Evolutionary conservation across 768 basidiomycete genomes (phyloP).

Genomic region (Galerina marginata): DNA sequence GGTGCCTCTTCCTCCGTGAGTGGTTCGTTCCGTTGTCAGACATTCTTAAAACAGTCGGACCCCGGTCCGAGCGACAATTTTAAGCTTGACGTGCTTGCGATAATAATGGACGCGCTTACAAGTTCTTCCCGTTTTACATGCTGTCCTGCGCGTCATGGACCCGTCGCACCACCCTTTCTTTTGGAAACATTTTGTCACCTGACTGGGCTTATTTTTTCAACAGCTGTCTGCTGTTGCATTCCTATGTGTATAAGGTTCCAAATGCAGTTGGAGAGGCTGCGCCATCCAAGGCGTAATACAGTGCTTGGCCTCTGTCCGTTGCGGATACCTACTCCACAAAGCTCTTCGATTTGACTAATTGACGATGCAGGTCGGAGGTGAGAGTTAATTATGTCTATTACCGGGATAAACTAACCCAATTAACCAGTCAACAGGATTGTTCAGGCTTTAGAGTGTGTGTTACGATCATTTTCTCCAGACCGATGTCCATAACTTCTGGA

Average conservation of each 20-base stretch:
- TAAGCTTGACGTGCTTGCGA: conserved; percentile 7
- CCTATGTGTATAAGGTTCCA: conserved; percentile 8
- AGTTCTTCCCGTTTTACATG: too few species aligned
- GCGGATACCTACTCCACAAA: neutral
- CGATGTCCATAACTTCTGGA: too few species aligned
- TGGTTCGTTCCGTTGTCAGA: conserved; percentile 78
- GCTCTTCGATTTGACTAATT: neutral
- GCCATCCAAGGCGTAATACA: neutral
- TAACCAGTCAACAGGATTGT: too few species aligned
- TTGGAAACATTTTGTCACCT: conserved; percentile 6
- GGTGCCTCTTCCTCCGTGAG: conserved; percentile 33
- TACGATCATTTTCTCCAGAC: too few species aligned
- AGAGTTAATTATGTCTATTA: too few species aligned
- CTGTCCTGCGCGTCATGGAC: neutral
- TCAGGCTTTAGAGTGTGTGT: too few species aligned
- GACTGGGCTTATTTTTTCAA: conserved; percentile 12
- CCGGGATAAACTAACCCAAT: too few species aligned
- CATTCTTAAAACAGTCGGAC: conserved; percentile 25
- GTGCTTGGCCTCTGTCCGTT: too few species aligned
- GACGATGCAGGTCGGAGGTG: too few species aligned
- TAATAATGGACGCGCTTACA: too few species aligned
- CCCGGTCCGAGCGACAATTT: conserved; percentile 3
- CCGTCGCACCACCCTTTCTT: neutral
- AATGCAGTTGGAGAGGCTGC: conserved; percentile 1
- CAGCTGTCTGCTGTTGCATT: neutral